Percentiles rank a stretch among this genome's conserved stretches.
These are phyloP conservation scores for Chlamydomonas sphaeroides DNA, from an alignment of 139 green algal genomes.

Conservation along the genomic window DNA sequence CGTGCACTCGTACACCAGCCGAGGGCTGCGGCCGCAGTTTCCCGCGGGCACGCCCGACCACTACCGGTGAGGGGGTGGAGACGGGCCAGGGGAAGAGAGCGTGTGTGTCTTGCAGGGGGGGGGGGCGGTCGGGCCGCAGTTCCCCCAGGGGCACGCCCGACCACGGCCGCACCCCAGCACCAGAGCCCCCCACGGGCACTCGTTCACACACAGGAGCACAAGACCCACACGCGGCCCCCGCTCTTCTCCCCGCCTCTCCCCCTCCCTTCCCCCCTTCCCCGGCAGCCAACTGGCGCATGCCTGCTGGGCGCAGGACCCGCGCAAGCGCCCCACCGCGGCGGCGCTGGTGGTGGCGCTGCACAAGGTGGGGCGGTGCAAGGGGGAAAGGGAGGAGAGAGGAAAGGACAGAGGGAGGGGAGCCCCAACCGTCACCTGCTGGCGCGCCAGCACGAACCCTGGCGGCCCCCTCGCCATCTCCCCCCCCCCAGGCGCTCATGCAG, in stretches of 20 bases:
- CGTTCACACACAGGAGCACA: no score
- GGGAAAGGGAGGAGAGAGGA: neutral
- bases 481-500: neutral
- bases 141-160: neutral
- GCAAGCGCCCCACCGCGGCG: neutral
- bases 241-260: no score
- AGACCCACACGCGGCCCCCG: no score
- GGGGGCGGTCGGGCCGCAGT: neutral
- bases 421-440: neutral
- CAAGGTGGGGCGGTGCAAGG: neutral
- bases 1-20: slow-evolving; percentile 29
- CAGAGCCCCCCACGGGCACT: no score
- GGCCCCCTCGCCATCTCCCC: no score
- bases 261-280: no score
- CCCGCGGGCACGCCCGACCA: slow-evolving; percentile 19
- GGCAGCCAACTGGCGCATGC: slow-evolving; percentile 21
- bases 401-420: neutral
- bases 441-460: neutral
- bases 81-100: no score
- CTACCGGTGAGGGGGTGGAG: neutral
- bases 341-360: slow-evolving; percentile 19
- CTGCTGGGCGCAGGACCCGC: slow-evolving; percentile 29
- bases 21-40: slow-evolving; percentile 22
- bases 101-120: no score
- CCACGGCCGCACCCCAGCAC: slow-evolving; percentile 17